Evolutionary conservation across 139 green algal genomes (phyloP).

Genomic region (Mesostigma viride): DNA sequence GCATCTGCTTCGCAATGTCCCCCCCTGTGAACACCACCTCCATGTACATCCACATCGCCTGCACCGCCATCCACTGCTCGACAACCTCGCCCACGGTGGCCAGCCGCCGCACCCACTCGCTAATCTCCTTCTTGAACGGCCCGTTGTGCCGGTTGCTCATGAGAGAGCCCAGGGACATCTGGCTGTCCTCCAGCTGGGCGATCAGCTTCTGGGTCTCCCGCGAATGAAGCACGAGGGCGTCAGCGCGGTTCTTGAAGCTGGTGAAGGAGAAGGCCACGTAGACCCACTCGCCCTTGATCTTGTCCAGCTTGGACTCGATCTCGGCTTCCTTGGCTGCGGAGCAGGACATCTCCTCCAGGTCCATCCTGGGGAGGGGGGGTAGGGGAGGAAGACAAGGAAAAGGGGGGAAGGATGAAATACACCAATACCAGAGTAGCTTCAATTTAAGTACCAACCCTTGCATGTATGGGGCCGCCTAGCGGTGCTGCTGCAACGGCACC

Average conservation of each 20-base stretch:
- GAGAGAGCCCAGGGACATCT: slow-evolving; percentile 84
- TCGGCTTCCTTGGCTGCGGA: slow-evolving; percentile 80
- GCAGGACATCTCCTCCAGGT: slow-evolving; percentile 75
- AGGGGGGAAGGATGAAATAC: too few species aligned
- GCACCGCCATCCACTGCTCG: slow-evolving; percentile 84
- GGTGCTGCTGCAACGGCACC: too few species aligned
- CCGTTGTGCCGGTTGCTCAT: slow-evolving; percentile 75
- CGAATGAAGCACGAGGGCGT: slow-evolving; percentile 69
- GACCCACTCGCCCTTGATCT: slow-evolving; percentile 50
- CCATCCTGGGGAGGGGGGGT: too few species aligned
- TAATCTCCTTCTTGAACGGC: slow-evolving; percentile 70
- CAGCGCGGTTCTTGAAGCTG: slow-evolving; percentile 78
- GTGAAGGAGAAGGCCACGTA: slow-evolving; percentile 56
- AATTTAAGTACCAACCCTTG: too few species aligned
- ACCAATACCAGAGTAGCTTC: too few species aligned
- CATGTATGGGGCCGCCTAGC: too few species aligned
- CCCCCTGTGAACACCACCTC: slow-evolving; percentile 86
- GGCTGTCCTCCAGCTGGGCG: slow-evolving; percentile 85
- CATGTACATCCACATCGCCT: slow-evolving; percentile 94
- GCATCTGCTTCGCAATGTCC: slow-evolving; percentile 95
- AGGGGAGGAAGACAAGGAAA: too few species aligned
- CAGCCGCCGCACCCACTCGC: slow-evolving; percentile 63
- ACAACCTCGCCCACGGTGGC: slow-evolving; percentile 76
- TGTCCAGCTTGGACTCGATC: slow-evolving; percentile 74
- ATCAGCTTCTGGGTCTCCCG: slow-evolving; percentile 79